These are phyloP conservation scores for Aspergillus sclerotioniger DNA, from an alignment of 495 filamentous ascomycete genomes.

Conservation along the genomic window DNA sequence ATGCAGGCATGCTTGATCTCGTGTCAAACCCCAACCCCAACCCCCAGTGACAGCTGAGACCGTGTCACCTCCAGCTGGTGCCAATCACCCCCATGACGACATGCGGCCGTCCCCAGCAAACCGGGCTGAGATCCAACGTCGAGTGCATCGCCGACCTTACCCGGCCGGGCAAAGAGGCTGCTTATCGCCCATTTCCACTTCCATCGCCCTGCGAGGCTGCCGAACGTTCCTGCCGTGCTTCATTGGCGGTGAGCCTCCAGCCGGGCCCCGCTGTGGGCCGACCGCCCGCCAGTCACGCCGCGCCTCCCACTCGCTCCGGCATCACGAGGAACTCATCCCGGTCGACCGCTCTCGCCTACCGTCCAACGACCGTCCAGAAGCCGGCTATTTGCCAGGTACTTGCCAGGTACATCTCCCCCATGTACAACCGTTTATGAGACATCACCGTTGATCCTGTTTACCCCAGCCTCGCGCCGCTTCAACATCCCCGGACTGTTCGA, in stretches of 20 bases:
- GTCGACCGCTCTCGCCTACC: too few species aligned
- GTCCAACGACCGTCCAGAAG: too few species aligned
- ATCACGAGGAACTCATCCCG: too few species aligned
- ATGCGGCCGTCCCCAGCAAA: not conserved
- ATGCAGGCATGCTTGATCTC: not conserved
- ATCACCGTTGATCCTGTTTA: too few species aligned
- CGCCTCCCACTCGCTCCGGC: too few species aligned
- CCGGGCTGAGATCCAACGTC: not conserved
- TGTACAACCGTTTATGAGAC: too few species aligned
- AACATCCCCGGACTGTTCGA: too few species aligned
- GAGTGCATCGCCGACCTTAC: not conserved
- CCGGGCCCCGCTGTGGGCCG: not conserved
- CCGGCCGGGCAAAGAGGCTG: not conserved
- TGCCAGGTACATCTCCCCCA: too few species aligned
- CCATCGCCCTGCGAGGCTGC: constrained; percentile 24
- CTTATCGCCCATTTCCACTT: constrained; percentile 10
- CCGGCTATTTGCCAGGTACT: too few species aligned
- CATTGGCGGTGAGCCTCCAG: not conserved
- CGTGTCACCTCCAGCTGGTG: constrained; percentile 7
- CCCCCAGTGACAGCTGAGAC: constrained; percentile 9
- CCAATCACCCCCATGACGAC: constrained; percentile 9
- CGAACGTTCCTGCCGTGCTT: constrained; percentile 2
- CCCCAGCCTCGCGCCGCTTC: too few species aligned
- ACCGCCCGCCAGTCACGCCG: not conserved
- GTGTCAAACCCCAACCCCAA: not conserved